Conservation (phyloP, 208 protist genomes). For the Trypanosoma scelopori region DNA sequence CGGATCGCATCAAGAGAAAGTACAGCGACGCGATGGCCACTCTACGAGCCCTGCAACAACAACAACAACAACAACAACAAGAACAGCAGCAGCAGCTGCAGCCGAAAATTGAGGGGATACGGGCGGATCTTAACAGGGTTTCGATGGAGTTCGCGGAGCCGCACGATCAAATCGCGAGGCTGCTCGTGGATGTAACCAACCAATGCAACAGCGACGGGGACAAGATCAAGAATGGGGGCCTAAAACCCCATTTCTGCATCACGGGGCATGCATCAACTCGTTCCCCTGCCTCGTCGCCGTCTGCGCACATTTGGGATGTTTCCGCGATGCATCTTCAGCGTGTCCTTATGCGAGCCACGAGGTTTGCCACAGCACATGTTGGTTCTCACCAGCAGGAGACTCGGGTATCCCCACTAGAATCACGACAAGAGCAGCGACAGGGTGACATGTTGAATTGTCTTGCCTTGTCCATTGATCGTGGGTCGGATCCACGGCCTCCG, state of each 20-base stretch:
- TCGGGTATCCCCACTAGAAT: neutral
- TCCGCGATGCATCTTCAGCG: conserved; percentile 1
- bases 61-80: conserved; percentile 1
- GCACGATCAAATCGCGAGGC: neutral
- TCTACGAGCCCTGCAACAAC: neutral
- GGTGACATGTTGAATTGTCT: neutral
- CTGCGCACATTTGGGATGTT: neutral
- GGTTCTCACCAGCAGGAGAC: neutral
- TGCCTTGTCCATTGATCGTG: conserved; percentile 21
- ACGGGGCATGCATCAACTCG: neutral
- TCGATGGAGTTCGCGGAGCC: neutral
- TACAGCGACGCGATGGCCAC: neutral
- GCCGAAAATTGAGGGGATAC: neutral
- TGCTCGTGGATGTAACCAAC: conserved; percentile 2
- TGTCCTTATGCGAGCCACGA: conserved; percentile 26
- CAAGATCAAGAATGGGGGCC: neutral
- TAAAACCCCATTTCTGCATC: neutral
- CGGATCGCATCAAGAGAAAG: neutral
- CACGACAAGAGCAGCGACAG: neutral
- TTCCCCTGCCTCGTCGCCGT: neutral
- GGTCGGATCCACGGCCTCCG: neutral
- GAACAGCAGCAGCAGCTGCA: conserved; percentile 1
- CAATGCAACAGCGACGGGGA: neutral
- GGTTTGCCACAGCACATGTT: neutral
- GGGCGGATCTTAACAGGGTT: neutral